Conservation (phyloP, 208 protist species). For the Phytomonas sp. region DNA sequence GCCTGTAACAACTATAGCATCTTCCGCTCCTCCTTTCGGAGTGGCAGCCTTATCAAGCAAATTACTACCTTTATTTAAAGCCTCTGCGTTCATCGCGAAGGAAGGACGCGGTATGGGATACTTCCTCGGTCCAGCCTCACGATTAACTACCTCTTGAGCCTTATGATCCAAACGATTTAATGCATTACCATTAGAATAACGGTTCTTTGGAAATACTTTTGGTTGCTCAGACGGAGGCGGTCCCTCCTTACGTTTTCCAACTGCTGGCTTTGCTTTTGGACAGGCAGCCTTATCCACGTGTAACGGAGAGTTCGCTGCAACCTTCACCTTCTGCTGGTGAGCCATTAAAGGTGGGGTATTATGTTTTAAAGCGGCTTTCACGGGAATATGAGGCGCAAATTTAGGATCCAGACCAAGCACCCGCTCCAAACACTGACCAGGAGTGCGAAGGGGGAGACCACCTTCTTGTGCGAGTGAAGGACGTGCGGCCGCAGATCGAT, state of each 20-base stretch:
- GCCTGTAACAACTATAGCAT: neutral
- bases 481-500: neutral
- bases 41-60: neutral
- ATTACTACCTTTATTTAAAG: neutral
- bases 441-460: neutral
- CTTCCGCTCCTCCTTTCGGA: neutral
- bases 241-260: neutral
- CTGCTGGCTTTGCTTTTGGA: neutral
- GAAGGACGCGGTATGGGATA: neutral
- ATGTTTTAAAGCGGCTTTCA: neutral
- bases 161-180: neutral
- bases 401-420: neutral
- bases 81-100: neutral
- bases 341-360: neutral
- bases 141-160: neutral
- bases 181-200: neutral
- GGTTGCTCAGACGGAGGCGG: neutral
- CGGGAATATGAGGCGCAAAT: neutral
- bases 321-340: neutral
- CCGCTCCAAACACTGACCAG: neutral
- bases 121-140: neutral
- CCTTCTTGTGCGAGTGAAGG: neutral
- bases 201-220: neutral
- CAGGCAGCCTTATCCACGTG: neutral
- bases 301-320: neutral